Percentiles rank a stretch among this genome's conserved stretches.
Conservation (phyloP, 805 yeast genomes). For the Spathaspora boniae region DNA sequence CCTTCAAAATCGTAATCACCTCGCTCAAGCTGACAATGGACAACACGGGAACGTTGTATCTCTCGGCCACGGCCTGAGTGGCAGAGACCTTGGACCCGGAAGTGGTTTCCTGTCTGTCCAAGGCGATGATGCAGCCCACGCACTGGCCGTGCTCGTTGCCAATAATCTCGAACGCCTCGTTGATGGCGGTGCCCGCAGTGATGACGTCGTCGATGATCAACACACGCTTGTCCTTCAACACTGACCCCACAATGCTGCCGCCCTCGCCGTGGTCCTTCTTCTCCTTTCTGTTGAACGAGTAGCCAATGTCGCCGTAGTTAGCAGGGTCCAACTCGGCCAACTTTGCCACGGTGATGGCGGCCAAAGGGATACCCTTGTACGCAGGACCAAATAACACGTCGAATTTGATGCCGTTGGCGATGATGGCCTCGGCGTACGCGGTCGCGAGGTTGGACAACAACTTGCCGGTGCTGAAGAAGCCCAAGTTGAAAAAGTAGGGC, state of each 20-base stretch:
- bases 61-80: constrained; percentile 71
- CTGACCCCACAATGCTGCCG: constrained; percentile 86
- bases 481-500: constrained; percentile 95
- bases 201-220: constrained; percentile 94
- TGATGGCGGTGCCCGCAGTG: constrained; percentile 98
- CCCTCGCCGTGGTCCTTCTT: constrained; percentile 99
- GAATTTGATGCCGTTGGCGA: constrained; percentile 75
- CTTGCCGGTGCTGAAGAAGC: constrained; percentile 80
- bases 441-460: constrained; percentile 77
- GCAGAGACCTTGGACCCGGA: constrained; percentile 64
- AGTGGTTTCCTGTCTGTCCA: constrained; percentile 93
- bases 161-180: constrained; percentile 86
- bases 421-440: constrained; percentile 86
- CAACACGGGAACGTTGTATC: constrained; percentile 76
- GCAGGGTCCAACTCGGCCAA: constrained; percentile 87
- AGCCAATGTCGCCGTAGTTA: constrained; percentile 68
- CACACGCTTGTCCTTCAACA: constrained; percentile 66
- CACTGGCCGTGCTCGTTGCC: constrained; percentile 64
- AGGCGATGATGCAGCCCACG: constrained; percentile 83
- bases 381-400: constrained; percentile 97
- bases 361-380: constrained; percentile 94
- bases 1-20: constrained; percentile 60
- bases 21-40: constrained; percentile 76
- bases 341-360: constrained; percentile 89
- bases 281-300: constrained; percentile 95